These are phyloP conservation scores for Aspergillus flavus DNA, from an alignment of 2,329 filamentous ascomycete genomes.

Conservation along the genomic window DNA sequence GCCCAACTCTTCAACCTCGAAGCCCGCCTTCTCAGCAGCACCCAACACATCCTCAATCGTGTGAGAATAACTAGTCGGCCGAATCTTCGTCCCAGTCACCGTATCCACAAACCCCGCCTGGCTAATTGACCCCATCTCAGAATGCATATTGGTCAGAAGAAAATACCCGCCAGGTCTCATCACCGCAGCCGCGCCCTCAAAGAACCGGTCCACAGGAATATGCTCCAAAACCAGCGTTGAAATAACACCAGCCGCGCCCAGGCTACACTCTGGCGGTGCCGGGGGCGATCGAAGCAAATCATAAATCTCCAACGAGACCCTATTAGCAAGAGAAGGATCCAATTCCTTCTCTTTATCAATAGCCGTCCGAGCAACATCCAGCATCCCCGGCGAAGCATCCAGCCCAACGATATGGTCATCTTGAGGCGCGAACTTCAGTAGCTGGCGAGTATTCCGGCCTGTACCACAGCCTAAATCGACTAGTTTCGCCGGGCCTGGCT, in stretches of 20 bases:
- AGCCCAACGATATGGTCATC: constrained; percentile 53
- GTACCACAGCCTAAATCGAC: constrained; percentile 70
- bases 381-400: constrained; percentile 61
- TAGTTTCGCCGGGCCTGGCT: constrained; percentile 40
- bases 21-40: constrained; percentile 51
- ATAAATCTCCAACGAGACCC: constrained; percentile 37
- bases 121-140: constrained; percentile 61
- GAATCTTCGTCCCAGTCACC: constrained; percentile 58
- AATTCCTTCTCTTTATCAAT: constrained; percentile 23
- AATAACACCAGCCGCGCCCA: constrained; percentile 51
- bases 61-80: constrained; percentile 62
- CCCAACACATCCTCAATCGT: constrained; percentile 54
- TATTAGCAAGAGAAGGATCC: constrained; percentile 5
- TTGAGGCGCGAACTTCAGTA: constrained; percentile 33
- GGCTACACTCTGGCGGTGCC: constrained; percentile 21
- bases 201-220: constrained; percentile 61
- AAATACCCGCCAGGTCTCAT: constrained; percentile 53
- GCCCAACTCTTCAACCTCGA: constrained; percentile 44
- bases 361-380: constrained; percentile 53
- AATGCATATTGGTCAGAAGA: constrained; percentile 70
- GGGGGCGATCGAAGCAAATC: constrained; percentile 41
- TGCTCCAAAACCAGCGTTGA: constrained; percentile 69
- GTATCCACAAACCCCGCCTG: constrained; percentile 65
- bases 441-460: constrained; percentile 62
- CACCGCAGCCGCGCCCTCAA: constrained; percentile 49